Conservation (phyloP, 495 filamentous ascomycete genomes). For the Beverwykella pulmonaria region DNA sequence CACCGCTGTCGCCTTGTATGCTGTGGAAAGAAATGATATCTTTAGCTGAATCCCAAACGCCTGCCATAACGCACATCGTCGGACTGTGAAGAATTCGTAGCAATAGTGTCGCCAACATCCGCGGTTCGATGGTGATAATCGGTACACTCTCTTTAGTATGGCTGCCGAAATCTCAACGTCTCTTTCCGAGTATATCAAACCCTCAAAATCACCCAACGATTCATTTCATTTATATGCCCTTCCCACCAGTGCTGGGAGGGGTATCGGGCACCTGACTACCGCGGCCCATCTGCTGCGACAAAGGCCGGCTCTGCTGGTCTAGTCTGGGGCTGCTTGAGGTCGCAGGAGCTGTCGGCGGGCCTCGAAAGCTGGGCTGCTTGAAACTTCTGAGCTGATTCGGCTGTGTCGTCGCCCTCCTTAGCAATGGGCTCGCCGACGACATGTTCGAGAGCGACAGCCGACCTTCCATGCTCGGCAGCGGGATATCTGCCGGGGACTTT, state of each 20-base stretch:
- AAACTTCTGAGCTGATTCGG: constrained; percentile 4
- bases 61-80: background rate
- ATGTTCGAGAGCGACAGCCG: background rate
- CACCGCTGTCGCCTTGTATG: background rate
- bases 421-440: constrained; percentile 33
- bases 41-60: background rate
- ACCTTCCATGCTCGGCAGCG: constrained; percentile 23
- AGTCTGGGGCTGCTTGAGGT: constrained; percentile 33
- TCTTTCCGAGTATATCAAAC: background rate
- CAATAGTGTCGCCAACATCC: no score
- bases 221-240: background rate
- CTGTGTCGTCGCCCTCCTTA: constrained; percentile 33
- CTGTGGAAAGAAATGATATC: constrained; percentile 19
- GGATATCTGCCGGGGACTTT: constrained; percentile 22
- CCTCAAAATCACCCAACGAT: background rate
- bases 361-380: constrained; percentile 28
- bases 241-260: constrained; percentile 32
- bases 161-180: no score
- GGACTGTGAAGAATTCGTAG: no score
- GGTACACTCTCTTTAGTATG: no score
- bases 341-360: constrained; percentile 31
- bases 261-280: constrained; percentile 21
- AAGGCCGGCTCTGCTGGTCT: constrained; percentile 2
- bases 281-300: constrained; percentile 5
- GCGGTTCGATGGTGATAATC: no score